Conservation (phyloP, 2,329 filamentous ascomycete genomes). For the Berkeleyomyces basicola region DNA sequence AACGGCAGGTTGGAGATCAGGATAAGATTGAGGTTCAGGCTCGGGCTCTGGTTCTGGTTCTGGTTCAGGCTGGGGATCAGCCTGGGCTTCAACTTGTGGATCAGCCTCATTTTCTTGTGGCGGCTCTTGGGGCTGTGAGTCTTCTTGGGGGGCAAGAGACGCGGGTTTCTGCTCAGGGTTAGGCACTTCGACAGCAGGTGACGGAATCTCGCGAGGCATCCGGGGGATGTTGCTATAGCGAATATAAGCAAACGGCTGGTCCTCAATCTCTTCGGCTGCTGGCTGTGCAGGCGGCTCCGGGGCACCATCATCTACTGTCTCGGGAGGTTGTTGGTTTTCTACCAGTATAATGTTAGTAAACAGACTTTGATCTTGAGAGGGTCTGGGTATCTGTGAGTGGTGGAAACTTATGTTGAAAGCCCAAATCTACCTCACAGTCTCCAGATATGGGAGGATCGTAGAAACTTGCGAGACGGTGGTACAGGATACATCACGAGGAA, state of each 20-base stretch:
- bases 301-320: not conserved
- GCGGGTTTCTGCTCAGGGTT: not conserved
- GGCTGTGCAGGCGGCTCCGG: not conserved
- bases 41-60: not conserved
- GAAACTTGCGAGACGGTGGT: not conserved
- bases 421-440: not conserved
- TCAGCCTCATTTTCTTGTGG: too few relatives aligned
- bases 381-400: not conserved
- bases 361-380: not conserved
- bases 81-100: not conserved
- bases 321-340: not conserved
- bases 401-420: not conserved
- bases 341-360: not conserved
- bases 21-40: not conserved
- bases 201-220: not conserved
- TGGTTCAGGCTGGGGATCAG: not conserved
- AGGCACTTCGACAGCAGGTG: not conserved
- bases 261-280: not conserved
- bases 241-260: not conserved
- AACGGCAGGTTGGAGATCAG: not conserved
- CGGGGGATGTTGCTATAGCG: not conserved
- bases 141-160: not conserved
- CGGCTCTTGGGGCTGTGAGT: too few relatives aligned
- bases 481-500: not conserved
- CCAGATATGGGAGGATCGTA: not conserved